These are phyloP conservation scores for Liquidambar formosana DNA, from an alignment of 164 flowering plant genomes.

Conservation along the genomic window DNA sequence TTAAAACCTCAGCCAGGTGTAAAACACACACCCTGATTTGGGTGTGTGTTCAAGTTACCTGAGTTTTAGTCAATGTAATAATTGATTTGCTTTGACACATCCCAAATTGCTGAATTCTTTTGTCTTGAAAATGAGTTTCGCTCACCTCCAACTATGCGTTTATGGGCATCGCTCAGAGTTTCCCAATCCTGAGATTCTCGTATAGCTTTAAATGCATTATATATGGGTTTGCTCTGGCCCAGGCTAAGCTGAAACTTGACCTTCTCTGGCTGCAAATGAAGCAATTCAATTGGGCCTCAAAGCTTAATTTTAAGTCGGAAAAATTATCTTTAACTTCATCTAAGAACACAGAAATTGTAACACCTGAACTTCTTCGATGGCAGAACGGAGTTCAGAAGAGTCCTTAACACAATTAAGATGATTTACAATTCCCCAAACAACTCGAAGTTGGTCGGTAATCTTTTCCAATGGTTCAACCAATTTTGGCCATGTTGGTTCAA, in stretches of 20 bases:
- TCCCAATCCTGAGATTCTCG: conserved; percentile 19
- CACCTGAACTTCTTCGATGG: conserved; percentile 92
- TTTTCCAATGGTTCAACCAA: conserved; percentile 85
- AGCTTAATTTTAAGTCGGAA: too few species aligned
- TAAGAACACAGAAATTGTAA: not conserved
- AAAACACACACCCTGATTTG: too few species aligned
- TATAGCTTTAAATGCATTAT: conserved; percentile 21
- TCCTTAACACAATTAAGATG: conserved; percentile 92
- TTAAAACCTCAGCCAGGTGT: too few species aligned
- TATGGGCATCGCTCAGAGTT: conserved; percentile 17
- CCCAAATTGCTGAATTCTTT: not conserved
- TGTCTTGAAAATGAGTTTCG: not conserved
- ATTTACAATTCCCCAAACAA: conserved; percentile 85
- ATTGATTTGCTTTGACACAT: not conserved
- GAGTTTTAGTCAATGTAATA: not conserved
- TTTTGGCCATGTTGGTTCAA: conserved; percentile 84
- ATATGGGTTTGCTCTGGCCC: conserved; percentile 23
- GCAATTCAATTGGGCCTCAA: too few species aligned
- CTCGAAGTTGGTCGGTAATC: conserved; percentile 56
- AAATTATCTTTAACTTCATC: too few species aligned
- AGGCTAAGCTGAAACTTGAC: conserved; percentile 23
- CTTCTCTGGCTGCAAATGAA: conserved; percentile 21
- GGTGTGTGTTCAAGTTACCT: not conserved
- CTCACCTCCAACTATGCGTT: conserved; percentile 24
- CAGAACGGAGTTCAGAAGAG: conserved; percentile 75